These are phyloP conservation scores for Cucumis hystrix DNA, from an alignment of 306 rosid species.

Conservation along the genomic window DNA sequence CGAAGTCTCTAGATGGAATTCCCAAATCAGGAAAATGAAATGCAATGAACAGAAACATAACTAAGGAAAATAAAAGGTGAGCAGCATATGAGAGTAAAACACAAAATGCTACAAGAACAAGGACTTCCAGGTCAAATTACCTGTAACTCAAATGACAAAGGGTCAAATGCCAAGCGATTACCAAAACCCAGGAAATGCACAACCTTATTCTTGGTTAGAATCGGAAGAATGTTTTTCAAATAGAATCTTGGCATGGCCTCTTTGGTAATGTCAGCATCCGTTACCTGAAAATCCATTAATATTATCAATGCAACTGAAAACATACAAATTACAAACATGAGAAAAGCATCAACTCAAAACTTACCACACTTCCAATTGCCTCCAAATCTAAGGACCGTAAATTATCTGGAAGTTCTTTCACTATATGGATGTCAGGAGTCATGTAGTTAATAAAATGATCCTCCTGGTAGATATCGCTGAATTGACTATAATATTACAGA, in stretches of 20 bases:
- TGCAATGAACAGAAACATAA: constrained; percentile 16
- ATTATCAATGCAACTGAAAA: constrained; percentile 15
- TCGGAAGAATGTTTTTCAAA: constrained; percentile 62
- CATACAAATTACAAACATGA: not conserved
- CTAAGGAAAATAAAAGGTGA: constrained; percentile 12
- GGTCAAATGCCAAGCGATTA: constrained; percentile 94
- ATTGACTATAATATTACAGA: constrained; percentile 60
- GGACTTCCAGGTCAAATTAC: constrained; percentile 33
- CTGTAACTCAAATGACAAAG: constrained; percentile 75
- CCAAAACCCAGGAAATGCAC: constrained; percentile 92
- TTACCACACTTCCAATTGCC: constrained; percentile 77
- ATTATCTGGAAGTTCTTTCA: constrained; percentile 74
- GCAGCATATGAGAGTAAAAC: not conserved
- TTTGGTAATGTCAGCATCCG: constrained; percentile 72
- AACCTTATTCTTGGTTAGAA: constrained; percentile 65
- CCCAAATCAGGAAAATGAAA: constrained; percentile 49
- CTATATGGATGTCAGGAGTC: constrained; percentile 83
- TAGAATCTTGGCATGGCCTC: constrained; percentile 94
- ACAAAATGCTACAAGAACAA: constrained; percentile 3
- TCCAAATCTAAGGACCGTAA: constrained; percentile 74
- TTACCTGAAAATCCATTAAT: constrained; percentile 43
- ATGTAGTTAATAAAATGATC: constrained; percentile 77
- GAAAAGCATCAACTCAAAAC: constrained; percentile 15
- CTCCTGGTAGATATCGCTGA: constrained; percentile 86
- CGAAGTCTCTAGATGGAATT: constrained; percentile 96